Percentiles rank a stretch among this genome's conserved stretches.
Evolutionary conservation across 1,284 basidiomycete genomes (phyloP).

Genomic region (Boletellus sp.): DNA sequence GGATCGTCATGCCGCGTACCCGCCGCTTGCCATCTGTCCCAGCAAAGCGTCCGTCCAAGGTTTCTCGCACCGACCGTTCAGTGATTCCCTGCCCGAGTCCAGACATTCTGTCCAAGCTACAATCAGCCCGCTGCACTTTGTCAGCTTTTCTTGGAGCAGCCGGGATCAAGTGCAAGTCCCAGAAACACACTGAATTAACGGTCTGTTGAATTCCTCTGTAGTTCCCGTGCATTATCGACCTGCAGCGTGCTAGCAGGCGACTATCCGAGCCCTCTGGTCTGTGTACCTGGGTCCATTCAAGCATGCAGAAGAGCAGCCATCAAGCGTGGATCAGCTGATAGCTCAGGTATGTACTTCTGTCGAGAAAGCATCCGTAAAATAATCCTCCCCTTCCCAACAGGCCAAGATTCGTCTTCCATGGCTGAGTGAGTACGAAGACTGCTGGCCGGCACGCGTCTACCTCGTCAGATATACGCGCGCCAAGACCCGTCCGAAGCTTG

Average conservation of each 20-base stretch:
- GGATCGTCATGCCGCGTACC: neutral
- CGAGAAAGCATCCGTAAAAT: neutral
- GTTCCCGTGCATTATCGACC: neutral
- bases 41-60: neutral
- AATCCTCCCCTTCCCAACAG: slow-evolving; percentile 3
- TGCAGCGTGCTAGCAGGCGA: slow-evolving; percentile 3
- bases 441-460: slow-evolving; percentile 22
- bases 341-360: slow-evolving; percentile 1
- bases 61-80: neutral
- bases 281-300: slow-evolving; percentile 12
- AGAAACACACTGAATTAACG: slow-evolving; percentile 12
- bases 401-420: slow-evolving; percentile 14
- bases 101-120: neutral
- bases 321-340: slow-evolving; percentile 12
- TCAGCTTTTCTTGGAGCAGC: slow-evolving; percentile 6
- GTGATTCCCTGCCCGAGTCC: slow-evolving; percentile 11
- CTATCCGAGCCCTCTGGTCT: slow-evolving; percentile 5
- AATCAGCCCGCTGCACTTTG: neutral
- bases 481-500: neutral
- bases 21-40: neutral
- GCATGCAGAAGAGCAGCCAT: slow-evolving; percentile 16
- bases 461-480: slow-evolving; percentile 20
- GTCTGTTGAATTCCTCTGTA: neutral
- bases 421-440: slow-evolving; percentile 17
- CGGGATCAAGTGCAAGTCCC: slow-evolving; percentile 5